A percentile compares a stretch with the other conserved stretches of the same genome.
These are phyloP conservation scores for Aspergillus ostianus DNA, from an alignment of 495 filamentous ascomycete genomes.

Conservation along the genomic window DNA sequence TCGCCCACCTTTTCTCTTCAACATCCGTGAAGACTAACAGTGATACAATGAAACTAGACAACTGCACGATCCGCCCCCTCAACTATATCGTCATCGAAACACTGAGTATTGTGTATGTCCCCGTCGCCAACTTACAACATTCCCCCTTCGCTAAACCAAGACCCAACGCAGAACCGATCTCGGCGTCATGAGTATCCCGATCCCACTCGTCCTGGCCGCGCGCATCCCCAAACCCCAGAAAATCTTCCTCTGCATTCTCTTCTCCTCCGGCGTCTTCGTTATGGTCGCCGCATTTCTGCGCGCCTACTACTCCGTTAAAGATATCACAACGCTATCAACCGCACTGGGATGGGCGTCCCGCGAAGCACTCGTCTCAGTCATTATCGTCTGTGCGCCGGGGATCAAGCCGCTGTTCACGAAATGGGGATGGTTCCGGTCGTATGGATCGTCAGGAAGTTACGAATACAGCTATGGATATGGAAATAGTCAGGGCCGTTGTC, in stretches of 20 bases:
- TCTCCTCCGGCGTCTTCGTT: conserved; percentile 24
- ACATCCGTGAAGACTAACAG: too few relatives aligned
- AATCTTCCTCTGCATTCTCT: conserved; percentile 22
- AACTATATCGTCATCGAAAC: conserved; percentile 21
- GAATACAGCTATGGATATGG: neutral
- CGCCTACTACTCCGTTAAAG: conserved; percentile 11
- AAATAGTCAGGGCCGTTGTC: neutral
- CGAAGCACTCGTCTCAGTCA: conserved; percentile 13
- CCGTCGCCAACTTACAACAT: conserved; percentile 1
- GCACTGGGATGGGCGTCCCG: conserved; percentile 12
- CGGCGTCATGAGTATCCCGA: conserved; percentile 21
- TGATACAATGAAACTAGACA: conserved; percentile 6
- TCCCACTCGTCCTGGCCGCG: conserved; percentile 25
- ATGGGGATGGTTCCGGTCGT: conserved; percentile 1
- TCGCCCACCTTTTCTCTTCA: too few relatives aligned
- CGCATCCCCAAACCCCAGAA: conserved; percentile 24
- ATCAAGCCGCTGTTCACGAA: conserved; percentile 12
- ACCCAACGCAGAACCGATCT: conserved; percentile 17
- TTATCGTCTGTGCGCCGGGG: conserved; percentile 10
- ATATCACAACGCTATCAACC: conserved; percentile 5
- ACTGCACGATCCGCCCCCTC: conserved; percentile 16
- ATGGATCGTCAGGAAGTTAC: neutral
- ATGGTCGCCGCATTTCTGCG: conserved; percentile 14
- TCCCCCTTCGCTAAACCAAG: neutral
- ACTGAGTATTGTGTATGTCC: conserved; percentile 18